Conservation (phyloP, 2,329 filamentous ascomycete species). For the Monosporascus sp. region DNA sequence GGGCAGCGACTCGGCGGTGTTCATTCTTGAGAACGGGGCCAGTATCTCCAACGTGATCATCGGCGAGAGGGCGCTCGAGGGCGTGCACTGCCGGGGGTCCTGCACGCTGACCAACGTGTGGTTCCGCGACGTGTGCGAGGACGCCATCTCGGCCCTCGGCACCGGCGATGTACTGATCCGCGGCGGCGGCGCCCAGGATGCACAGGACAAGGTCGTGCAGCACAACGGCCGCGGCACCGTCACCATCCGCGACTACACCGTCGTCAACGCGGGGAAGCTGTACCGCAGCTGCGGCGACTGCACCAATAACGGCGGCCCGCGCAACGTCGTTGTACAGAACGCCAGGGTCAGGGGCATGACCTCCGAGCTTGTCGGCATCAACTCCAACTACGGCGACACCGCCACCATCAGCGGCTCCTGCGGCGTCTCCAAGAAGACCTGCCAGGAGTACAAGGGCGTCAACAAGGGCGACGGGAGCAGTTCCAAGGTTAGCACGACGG, state of each 20-base stretch:
- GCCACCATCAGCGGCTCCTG: slow-evolving; percentile 15
- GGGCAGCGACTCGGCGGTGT: too few relatives aligned
- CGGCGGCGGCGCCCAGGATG: slow-evolving; percentile 28
- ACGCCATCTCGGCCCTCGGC: slow-evolving; percentile 19
- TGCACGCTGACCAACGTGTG: slow-evolving; percentile 27
- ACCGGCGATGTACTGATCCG: slow-evolving; percentile 23
- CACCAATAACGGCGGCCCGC: slow-evolving; percentile 23
- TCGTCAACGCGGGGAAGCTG: slow-evolving; percentile 36
- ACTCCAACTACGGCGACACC: slow-evolving; percentile 34
- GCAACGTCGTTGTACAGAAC: slow-evolving; percentile 25
- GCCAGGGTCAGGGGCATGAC: slow-evolving; percentile 26
- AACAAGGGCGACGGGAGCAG: too few relatives aligned
- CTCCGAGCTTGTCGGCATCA: slow-evolving; percentile 24
- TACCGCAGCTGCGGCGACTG: slow-evolving; percentile 45
- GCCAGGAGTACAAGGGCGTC: too few relatives aligned
- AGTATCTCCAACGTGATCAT: too few relatives aligned
- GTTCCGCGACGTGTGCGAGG: slow-evolving; percentile 34
- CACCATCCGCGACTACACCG: slow-evolving; percentile 1
- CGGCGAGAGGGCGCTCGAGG: too few relatives aligned
- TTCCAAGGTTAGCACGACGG: too few relatives aligned
- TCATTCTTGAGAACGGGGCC: too few relatives aligned
- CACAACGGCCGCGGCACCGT: slow-evolving; percentile 10
- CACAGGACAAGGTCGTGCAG: slow-evolving; percentile 25
- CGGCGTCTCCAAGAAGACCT: too few relatives aligned
- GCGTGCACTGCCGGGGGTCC: slow-evolving; percentile 26